Base-by-base conservation (phyloP, 2,329 filamentous ascomycete species). In the Fusarium armeniacum region DNA sequence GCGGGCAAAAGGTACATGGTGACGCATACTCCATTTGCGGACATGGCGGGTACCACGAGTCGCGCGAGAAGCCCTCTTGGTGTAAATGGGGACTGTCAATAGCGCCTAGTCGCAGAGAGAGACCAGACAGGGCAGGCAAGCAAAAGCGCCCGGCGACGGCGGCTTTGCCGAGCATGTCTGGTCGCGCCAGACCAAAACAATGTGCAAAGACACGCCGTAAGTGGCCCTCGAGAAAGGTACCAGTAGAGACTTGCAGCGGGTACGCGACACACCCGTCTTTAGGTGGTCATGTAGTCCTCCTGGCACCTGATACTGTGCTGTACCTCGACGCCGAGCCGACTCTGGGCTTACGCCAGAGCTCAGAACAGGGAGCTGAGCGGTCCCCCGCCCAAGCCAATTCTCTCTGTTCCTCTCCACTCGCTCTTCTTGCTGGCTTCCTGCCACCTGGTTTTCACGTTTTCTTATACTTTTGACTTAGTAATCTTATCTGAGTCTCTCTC, bases 271-370 rank as follows among this genome's bases (percentile, higher is more conserved):
- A 78, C 77, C 75, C 77, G 73, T 61, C 62, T 72, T 73, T 76
- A 65, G 75, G 70, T 76, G 75, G 73, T 73, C 70, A 76, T 74
- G 76, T 77, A 76, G 76, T 71, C 73, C 67, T 74, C 70, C 70
- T 72, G 58, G 58, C 70, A 69, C 67, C 74, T 78, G 75, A 78
- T 79, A 79, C 78, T 79, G 78, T 79, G 78, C 75, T 77, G 74
- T 79, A 79, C 78, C 65, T 78, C 61, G 65, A 59, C 47, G 58
- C 55, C 52, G 56, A 54, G 62, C 58, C 57, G 43, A 59, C 47
- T 66, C 64, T 68, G 58, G 47, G 63, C 65, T 69, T 55, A 52
- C 52, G 59, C 61, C 61, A 63, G 53, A 69, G 56, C 65, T 58
- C 41, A 73, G 71, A 66, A 71, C 54, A 70, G 73, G 75, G 77